Conservation (phyloP, 1,284 basidiomycete species). For the Wallemia mellicola region DNA sequence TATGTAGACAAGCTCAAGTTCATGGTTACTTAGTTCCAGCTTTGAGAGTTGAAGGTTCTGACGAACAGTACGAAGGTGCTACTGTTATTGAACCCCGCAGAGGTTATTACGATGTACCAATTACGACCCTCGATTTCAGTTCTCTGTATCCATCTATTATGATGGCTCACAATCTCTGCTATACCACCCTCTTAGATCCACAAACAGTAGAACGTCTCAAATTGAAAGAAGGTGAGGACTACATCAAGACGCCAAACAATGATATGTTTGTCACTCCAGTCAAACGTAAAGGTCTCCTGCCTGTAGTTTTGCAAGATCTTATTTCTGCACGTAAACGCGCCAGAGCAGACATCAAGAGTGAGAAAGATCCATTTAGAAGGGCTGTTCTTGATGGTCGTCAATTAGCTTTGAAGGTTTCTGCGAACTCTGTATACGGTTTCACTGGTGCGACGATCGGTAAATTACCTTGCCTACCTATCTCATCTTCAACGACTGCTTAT, state of each 20-base stretch:
- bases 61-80: conserved; percentile 87
- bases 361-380: conserved; percentile 77
- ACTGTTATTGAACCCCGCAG: conserved; percentile 84
- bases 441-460: conserved; percentile 86
- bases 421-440: conserved; percentile 92
- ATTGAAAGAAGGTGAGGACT: conserved; percentile 57
- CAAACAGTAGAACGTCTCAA: conserved; percentile 38
- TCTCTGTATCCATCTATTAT: conserved; percentile 94
- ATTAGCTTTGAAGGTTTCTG: conserved; percentile 76
- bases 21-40: conserved; percentile 63
- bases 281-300: conserved; percentile 54
- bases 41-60: conserved; percentile 54
- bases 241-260: conserved; percentile 67
- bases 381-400: conserved; percentile 84
- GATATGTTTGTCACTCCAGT: conserved; percentile 50
- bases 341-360: conserved; percentile 73
- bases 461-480: conserved; percentile 70
- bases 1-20: conserved; percentile 61
- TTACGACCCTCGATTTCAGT: conserved; percentile 86
- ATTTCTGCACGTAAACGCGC: conserved; percentile 70
- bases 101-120: conserved; percentile 77
- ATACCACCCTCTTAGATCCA: conserved; percentile 65
- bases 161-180: conserved; percentile 96
- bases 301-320: conserved; percentile 71
- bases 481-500: conserved; percentile 70